Base-by-base conservation (phyloP, 2,329 filamentous ascomycete genomes). In the Verticillium nonalfalfae region DNA sequence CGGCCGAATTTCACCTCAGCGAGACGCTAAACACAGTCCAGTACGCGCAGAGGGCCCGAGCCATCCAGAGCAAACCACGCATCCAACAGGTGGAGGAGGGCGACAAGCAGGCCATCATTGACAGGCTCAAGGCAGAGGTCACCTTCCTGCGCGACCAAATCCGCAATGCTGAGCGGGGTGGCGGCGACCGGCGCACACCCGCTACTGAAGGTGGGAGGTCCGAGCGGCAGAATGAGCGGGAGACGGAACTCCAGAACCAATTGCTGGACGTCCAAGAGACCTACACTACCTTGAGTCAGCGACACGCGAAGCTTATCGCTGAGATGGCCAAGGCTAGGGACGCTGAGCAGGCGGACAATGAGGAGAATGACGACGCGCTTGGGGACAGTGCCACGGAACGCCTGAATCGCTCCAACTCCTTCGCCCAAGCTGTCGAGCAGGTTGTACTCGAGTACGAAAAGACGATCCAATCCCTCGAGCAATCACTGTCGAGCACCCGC, bases 361-460 rank as follows among this genome's bases (percentile, higher is more conserved):
- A 80, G 36, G 69, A 75, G 50, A 73, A 82, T 13, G 86, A 88
- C 52, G 84, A 88, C 59, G 83, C 86, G 13, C 79, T 88, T 15
- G 91, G 88, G 60, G 92, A 94, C 71, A 91, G 81, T 67, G 91
- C 93, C 1, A 89, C 93, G 31, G 93, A 97, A 72, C 85, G 95
- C 59, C 78, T 98, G 66, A 96, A 97, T 72, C 88, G 95, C 50
- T 99, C 96, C 18, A 97, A 96, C 72, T 96, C 91, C 0, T 98
- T 99, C 72, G 93, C 94, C 1, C 90, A 96, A 72, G 94, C 94
- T 34, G 94, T 99, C 21, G 95, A 99, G 70, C 91, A 96, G 71
- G 92, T 99, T 26, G 92, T 99, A 3, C 79, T 98, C 57, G 95
- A 99, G 75, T 99, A 99, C 72, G 96, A 99, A 74, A 98, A 96